Conservation (phyloP, 1,284 basidiomycete species). For the Ceratobasidium papillatum region DNA sequence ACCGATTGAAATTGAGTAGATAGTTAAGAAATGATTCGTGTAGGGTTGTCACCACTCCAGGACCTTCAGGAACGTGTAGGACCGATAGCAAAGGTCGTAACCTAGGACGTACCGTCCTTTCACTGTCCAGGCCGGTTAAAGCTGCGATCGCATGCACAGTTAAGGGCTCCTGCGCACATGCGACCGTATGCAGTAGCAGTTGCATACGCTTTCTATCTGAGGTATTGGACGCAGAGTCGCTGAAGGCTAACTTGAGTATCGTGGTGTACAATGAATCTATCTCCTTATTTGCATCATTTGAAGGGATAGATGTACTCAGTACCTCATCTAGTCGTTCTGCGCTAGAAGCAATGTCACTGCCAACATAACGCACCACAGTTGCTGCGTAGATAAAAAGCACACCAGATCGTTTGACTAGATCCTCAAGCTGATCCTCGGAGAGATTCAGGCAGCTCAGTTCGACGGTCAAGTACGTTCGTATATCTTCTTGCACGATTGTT, state of each 20-base stretch:
- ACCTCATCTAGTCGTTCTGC: neutral
- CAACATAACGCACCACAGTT: neutral
- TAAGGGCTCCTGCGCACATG: neutral
- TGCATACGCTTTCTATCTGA: neutral
- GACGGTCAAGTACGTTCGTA: neutral
- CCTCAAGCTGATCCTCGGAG: neutral
- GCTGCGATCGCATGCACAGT: neutral
- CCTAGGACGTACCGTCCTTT: no score
- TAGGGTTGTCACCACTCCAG: neutral
- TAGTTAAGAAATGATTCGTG: neutral
- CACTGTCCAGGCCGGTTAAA: neutral
- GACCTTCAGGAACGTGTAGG: neutral
- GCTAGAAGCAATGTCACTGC: neutral
- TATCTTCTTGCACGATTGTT: neutral
- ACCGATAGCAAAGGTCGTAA: neutral
- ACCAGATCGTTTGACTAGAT: neutral
- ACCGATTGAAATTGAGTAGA: neutral
- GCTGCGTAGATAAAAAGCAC: neutral
- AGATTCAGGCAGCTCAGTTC: neutral
- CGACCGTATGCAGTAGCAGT: neutral
- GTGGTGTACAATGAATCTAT: neutral
- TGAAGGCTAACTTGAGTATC: neutral
- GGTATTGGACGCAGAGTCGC: neutral
- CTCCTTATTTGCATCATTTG: neutral
- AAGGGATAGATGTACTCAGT: neutral